These are phyloP conservation scores for Ophiostoma australiae DNA, from an alignment of 2,329 filamentous ascomycete genomes.

Conservation along the genomic window DNA sequence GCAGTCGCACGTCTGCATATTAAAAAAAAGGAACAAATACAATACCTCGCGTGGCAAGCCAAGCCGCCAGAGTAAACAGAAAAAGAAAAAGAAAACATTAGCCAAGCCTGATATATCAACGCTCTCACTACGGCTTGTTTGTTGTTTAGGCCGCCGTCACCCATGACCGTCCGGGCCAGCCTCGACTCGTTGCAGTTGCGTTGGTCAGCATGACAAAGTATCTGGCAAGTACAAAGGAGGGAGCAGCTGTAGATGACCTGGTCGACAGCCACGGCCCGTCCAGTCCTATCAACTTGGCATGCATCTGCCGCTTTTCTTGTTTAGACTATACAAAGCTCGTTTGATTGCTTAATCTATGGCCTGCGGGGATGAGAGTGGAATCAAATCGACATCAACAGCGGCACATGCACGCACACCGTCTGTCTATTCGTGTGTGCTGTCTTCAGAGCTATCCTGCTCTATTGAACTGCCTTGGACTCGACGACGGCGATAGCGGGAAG, in stretches of 20 bases:
- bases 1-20: neutral
- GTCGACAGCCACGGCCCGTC: constrained; percentile 3
- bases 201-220: neutral
- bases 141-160: no score
- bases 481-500: neutral
- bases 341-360: neutral
- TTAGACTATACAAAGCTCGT: constrained; percentile 12
- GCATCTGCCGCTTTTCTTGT: constrained; percentile 25
- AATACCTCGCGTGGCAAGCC: neutral
- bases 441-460: neutral
- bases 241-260: neutral
- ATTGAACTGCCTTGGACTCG: neutral
- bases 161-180: neutral
- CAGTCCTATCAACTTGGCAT: constrained; percentile 22
- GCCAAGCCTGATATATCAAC: neutral
- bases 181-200: neutral
- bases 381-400: neutral
- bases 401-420: neutral
- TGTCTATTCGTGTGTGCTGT: no score
- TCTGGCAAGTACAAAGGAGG: neutral
- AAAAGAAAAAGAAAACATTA: neutral
- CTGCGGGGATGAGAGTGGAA: neutral
- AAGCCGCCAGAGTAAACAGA: neutral
- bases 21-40: neutral
- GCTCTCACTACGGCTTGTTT: neutral